phyloP scores from a whole-genome alignment of 805 yeast species.

The Candida quercuum region DNA sequence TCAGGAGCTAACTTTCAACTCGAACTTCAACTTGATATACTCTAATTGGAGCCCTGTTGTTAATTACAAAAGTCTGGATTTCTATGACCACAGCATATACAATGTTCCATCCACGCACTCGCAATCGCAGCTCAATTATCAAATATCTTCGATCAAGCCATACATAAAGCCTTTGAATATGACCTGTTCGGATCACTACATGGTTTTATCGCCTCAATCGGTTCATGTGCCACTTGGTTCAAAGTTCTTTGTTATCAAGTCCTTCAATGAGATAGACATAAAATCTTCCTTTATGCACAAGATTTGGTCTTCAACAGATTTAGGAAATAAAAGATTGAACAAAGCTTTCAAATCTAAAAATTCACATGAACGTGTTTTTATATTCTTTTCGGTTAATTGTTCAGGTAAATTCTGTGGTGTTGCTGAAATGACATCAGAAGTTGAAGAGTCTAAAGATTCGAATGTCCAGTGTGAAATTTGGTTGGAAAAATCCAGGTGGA shows the following conservation, averaged over 20 bases:
- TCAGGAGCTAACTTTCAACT: constrained; percentile 7
- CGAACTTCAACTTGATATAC: constrained; percentile 13
- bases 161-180: too few relatives aligned
- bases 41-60: constrained; percentile 10
- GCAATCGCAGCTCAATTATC: too few relatives aligned
- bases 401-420: constrained; percentile 56
- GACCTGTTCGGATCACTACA: background rate
- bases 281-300: constrained; percentile 41
- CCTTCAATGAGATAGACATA: constrained; percentile 43
- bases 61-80: constrained; percentile 4
- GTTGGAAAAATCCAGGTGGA: constrained; percentile 43
- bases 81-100: background rate
- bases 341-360: constrained; percentile 30
- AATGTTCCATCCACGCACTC: too few relatives aligned
- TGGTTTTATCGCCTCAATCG: constrained; percentile 11
- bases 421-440: constrained; percentile 43
- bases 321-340: constrained; percentile 48
- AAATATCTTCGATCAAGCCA: too few relatives aligned
- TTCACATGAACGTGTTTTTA: constrained; percentile 30
- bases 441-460: constrained; percentile 26
- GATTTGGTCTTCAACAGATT: constrained; percentile 56
- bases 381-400: constrained; percentile 54
- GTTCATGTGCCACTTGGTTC: constrained; percentile 27
- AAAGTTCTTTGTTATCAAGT: constrained; percentile 48
- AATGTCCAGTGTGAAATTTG: constrained; percentile 32